Evolutionary conservation across 805 yeast species (phyloP).

Genomic region (Kazachstania martiniae): DNA sequence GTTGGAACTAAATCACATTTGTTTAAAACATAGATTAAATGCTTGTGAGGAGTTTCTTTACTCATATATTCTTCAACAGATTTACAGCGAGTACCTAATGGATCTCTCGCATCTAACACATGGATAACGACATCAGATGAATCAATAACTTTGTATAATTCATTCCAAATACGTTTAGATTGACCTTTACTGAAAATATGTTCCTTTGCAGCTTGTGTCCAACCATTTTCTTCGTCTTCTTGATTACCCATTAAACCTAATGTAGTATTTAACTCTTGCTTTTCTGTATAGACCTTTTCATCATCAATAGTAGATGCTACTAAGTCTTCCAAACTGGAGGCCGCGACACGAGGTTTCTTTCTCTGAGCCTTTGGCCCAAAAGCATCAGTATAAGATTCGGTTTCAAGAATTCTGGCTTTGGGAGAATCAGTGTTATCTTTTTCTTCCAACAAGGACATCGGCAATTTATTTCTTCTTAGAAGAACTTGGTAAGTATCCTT

Average conservation of each 20-base stretch:
- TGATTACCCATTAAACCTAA: constrained; percentile 72
- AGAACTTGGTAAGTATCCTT: constrained; percentile 79
- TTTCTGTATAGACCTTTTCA: constrained; percentile 54
- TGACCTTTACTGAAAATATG: constrained; percentile 95
- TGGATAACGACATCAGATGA: constrained; percentile 96
- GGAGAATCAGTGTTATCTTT: constrained; percentile 70
- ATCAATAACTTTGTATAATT: constrained; percentile 90
- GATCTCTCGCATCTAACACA: constrained; percentile 95
- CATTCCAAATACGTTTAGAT: constrained; percentile 98
- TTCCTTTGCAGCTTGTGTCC: constrained; percentile 86
- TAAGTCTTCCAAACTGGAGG: constrained; percentile 70
- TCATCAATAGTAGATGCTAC: constrained; percentile 49
- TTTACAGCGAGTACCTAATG: constrained; percentile 89
- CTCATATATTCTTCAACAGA: constrained; percentile 86
- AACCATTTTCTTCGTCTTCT: constrained; percentile 55
- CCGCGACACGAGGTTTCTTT: constrained; percentile 75
- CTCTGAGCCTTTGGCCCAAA: constrained; percentile 95
- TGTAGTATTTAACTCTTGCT: constrained; percentile 62
- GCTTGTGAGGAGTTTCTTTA: constrained; percentile 94
- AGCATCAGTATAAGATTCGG: constrained; percentile 70
- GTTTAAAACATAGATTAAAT: constrained; percentile 85
- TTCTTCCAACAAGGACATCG: constrained; percentile 91
- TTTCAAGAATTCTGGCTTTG: constrained; percentile 69
- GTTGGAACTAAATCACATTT: constrained; percentile 98
- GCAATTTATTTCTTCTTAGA: constrained; percentile 79